Base-by-base conservation (phyloP, 192 early-diverging fungal genomes). In the Paraglomus occultum region DNA sequence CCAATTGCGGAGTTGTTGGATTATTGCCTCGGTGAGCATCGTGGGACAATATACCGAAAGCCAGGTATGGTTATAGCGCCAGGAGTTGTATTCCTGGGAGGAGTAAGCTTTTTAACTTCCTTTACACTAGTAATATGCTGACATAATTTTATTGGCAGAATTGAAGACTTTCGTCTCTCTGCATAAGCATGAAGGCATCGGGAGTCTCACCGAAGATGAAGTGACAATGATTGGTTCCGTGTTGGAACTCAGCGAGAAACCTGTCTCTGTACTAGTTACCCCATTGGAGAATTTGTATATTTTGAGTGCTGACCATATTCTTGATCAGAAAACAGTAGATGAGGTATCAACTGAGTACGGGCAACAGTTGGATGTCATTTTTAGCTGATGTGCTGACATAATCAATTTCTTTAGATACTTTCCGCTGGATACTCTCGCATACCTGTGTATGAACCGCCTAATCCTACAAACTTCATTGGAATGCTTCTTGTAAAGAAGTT, bases 1-100 rank as follows among this genome's bases (percentile, higher is more conserved):
- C 97, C 97, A 5, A 95, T 95, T 49, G 91, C 95, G 8, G 73
- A 85, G 64, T 77, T 97, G 2, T 83, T 99, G 45, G 97, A 99
- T 76, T 90, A 79, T 44, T 79, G 93, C 49, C 72, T 99, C 48
- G 97, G 97, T 4, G 86, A 92, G 46, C 86, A 89, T 52, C 90
- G 94, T 62, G 94, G 95, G 58, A 91, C 90, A 15, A 88, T 92
- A n/a, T 98, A 96, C 73, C 85, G 90, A 47, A 86, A 87, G 64
- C 83, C 88, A 40, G 82, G 82, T 81, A 75, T 65, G 6, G 52
- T 18, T 49, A 4, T 0, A 53, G 42, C 14, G 6, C 53, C 45
- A 43, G 15, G 14, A 45, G n/a, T n/a, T n/a, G n/a, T n/a, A n/a
- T n/a, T n/a, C n/a, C n/a, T 39, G 0, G 7, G 42, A 12, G 8